A percentile compares a stretch with the other conserved stretches of the same genome.
phyloP scores from a whole-genome alignment of 345 rosid genomes.

The Passiflora organensis region DNA sequence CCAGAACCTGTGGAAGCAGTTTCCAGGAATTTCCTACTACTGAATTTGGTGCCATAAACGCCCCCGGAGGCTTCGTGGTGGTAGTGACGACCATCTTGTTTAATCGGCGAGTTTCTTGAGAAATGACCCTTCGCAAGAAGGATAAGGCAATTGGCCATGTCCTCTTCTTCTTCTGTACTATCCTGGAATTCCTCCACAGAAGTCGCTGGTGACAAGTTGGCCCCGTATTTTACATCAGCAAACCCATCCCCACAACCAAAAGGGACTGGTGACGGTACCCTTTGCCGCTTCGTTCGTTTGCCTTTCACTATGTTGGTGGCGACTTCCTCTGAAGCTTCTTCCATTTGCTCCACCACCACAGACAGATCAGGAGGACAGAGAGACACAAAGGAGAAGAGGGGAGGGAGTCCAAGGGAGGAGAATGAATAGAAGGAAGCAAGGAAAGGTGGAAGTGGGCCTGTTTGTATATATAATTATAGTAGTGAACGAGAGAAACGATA shows the following conservation, averaged over 20 bases:
- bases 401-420: constrained; percentile 11
- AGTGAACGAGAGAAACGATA: background rate
- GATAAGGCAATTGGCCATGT: constrained; percentile 91
- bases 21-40: constrained; percentile 60
- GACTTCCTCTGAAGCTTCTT: constrained; percentile 45
- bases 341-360: constrained; percentile 19
- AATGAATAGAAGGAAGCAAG: constrained; percentile 9
- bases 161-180: constrained; percentile 66
- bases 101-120: constrained; percentile 3
- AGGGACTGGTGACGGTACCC: constrained; percentile 58
- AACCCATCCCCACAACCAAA: constrained; percentile 23
- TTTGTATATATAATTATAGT: constrained; percentile 7
- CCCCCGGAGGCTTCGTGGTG: background rate
- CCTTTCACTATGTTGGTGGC: constrained; percentile 47
- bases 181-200: constrained; percentile 29
- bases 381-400: constrained; percentile 2
- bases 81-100: background rate
- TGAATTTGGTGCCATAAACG: constrained; percentile 32
- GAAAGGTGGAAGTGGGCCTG: constrained; percentile 17
- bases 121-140: constrained; percentile 69
- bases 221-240: constrained; percentile 8
- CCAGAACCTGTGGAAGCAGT: constrained; percentile 43
- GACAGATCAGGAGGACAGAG: constrained; percentile 15
- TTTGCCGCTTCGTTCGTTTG: constrained; percentile 71
- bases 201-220: constrained; percentile 21